phyloP scores from a whole-genome alignment of 352 stramenopile species.

The Pythium dissimile region DNA sequence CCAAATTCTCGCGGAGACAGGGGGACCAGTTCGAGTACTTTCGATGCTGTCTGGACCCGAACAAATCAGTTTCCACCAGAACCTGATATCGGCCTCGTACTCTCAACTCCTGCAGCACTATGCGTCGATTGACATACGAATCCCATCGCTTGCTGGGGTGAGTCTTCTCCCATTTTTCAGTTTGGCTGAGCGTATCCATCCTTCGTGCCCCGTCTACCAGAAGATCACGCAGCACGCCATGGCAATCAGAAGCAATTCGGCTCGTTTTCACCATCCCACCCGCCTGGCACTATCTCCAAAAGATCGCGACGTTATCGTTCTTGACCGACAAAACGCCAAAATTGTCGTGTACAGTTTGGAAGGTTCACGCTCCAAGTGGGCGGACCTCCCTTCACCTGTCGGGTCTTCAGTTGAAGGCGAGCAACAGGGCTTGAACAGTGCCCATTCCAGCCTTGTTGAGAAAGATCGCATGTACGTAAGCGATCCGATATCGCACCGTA shows the following conservation, averaged over 20 bases:
- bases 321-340: constrained; percentile 52
- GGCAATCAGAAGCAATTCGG: constrained; percentile 26
- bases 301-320: constrained; percentile 37
- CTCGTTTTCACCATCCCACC: constrained; percentile 46
- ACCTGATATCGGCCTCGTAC: constrained; percentile 23
- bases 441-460: not conserved
- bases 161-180: constrained; percentile 28
- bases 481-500: constrained; percentile 48
- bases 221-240: constrained; percentile 29
- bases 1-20: constrained; percentile 62
- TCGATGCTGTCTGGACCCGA: constrained; percentile 42
- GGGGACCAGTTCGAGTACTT: constrained; percentile 45
- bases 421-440: not conserved
- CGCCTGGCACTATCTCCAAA: constrained; percentile 28
- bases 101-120: constrained; percentile 29
- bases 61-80: constrained; percentile 39
- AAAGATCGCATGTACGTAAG: constrained; percentile 38
- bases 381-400: constrained; percentile 6
- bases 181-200: constrained; percentile 42
- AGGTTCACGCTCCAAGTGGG: constrained; percentile 41
- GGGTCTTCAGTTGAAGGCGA: not conserved
- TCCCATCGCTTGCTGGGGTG: constrained; percentile 27
- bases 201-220: constrained; percentile 31
- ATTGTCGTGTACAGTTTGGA: constrained; percentile 51
- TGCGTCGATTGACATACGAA: constrained; percentile 15